Evolutionary conservation across 805 yeast genomes (phyloP), one percentile per base, ranked within the genome.

Genomic region (Saccharomyces kudriavzevii): DNA sequence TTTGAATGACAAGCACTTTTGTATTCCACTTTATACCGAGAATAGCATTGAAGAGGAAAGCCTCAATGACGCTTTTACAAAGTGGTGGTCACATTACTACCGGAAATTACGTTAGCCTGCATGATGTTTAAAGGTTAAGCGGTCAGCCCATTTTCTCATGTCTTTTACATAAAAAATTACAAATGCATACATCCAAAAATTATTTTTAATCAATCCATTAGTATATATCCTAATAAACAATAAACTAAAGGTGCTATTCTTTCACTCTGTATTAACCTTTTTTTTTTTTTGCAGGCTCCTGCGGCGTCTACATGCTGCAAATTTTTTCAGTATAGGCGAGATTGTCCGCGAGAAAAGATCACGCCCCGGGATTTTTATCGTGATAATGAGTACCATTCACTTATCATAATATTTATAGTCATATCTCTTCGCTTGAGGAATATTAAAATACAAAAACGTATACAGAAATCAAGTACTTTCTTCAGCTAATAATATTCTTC

Each of bases 21-120:
- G 62, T 46, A 60, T 64, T 30, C 63, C 70, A 48, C 49, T 61
- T 52, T 56, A 62, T 31, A 50, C 57, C 47, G 60, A 56, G 35
- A 53, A 58, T 30, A 48, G 56, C 26, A 48, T 57, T 17, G 65
- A 62, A 47, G 57, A 54, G 47, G 52, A 47, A 4, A 52, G 54
- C 24, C 56, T 56, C 28, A 59, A 62, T 28, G 56, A 55, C 13
- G 51, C 59, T 20, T 67, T 69, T 29, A 53, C 67, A 1, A 58
- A 60, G 35, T 64, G 64, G 50, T 69, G 72, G 72, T 43, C 54
- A 13, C 60, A 62, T 48, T 67, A 64, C 53, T 64, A 61, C 55
- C 61, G 58, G 56, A 68, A 65, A 45, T 49, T 52, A 14, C 50
- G 35, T 14, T 47, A 47, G 24, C n/a, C 17, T 26, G 25, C 14